These are phyloP conservation scores for Malassezia japonica DNA, from an alignment of 1,284 basidiomycete species.

Conservation along the genomic window DNA sequence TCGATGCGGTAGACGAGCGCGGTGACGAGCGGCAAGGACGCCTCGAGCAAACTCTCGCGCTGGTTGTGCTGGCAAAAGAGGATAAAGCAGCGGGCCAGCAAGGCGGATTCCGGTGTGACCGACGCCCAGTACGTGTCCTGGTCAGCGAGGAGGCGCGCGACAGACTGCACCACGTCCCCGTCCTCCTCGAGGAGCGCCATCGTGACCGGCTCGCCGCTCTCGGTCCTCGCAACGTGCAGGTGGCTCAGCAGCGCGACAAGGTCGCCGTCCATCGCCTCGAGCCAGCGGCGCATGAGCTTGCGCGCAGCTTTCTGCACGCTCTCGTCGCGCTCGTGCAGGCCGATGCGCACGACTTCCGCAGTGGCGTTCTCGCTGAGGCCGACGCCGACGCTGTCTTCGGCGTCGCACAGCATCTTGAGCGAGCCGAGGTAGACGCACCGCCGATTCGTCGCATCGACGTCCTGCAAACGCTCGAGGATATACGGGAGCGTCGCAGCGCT, in stretches of 20 bases:
- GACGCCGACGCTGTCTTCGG: constrained; percentile 19
- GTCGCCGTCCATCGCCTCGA: constrained; percentile 30
- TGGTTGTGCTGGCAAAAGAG: constrained; percentile 62
- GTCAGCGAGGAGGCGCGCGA: constrained; percentile 56
- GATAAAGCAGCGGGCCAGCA: constrained; percentile 74
- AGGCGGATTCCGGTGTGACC: constrained; percentile 69
- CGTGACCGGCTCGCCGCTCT: constrained; percentile 61
- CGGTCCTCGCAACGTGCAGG: constrained; percentile 57
- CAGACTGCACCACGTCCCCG: constrained; percentile 57
- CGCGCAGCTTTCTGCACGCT: constrained; percentile 70
- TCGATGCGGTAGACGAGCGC: constrained; percentile 78
- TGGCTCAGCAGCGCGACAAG: constrained; percentile 55
- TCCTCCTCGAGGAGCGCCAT: constrained; percentile 59
- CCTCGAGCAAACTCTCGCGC: constrained; percentile 63
- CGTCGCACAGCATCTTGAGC: constrained; percentile 23
- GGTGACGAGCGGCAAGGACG: constrained; percentile 75
- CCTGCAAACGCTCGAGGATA: constrained; percentile 71
- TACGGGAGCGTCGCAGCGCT: constrained; percentile 56
- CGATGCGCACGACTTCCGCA: constrained; percentile 52
- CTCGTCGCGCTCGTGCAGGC: constrained; percentile 76
- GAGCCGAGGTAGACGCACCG: constrained; percentile 65
- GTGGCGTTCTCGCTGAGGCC: constrained; percentile 27
- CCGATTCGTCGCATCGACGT: constrained; percentile 71
- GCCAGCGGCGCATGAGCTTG: constrained; percentile 50
- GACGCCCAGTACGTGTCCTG: constrained; percentile 66